Base-by-base conservation (phyloP, 1,284 basidiomycete species). In the Pterula multifida region DNA sequence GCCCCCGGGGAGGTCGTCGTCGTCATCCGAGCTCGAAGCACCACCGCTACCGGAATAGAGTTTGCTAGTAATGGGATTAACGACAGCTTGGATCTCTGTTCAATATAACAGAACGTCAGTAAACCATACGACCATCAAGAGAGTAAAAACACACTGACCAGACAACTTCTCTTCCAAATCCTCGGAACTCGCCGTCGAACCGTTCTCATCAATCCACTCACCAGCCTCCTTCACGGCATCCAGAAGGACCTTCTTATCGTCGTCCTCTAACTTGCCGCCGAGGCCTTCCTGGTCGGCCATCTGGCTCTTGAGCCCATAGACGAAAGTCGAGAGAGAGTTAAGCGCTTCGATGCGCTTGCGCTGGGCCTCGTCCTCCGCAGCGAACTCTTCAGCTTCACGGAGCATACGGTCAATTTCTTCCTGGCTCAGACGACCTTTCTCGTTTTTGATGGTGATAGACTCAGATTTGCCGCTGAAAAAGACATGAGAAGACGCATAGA, bases 331-430 rank as follows among this genome's bases (percentile, higher is more conserved):
- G 32, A 92, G 74, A 39, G 72, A 69, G 73, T 92, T 92, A 54
- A 89, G 75, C 15, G 89, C 76, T 66, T 95, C 92, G 57, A 94
- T 90, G 59, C 82, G 83, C 75, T 91, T 91, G 63, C 86, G 81
- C 68, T 90, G 77, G 23, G 81, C 79, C 60, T 91, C 90, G 59
- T 95, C 90, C 68, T 88, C 85, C 21, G 82, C 74, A 24, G 85
- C 89, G 58, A 86, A 94, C 61, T 92, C 83, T 72, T 94, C 90
- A n/a, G 90, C 90, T 61, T 94, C 91, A 50, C 70, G 76, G 55
- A 94, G 86, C 90, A 93, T 94, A 54, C 89, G 85, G 61, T 92
- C 88, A 60, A 92, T 92, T 58, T 92, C 91, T 59, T 92, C 90
- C 53, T 84, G 78, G 26, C 76, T 79, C 36, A 94, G 78, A 68